Evolutionary conservation across 1,284 basidiomycete genomes (phyloP).

Genomic region (Cutaneotrichosporon dermatis): DNA sequence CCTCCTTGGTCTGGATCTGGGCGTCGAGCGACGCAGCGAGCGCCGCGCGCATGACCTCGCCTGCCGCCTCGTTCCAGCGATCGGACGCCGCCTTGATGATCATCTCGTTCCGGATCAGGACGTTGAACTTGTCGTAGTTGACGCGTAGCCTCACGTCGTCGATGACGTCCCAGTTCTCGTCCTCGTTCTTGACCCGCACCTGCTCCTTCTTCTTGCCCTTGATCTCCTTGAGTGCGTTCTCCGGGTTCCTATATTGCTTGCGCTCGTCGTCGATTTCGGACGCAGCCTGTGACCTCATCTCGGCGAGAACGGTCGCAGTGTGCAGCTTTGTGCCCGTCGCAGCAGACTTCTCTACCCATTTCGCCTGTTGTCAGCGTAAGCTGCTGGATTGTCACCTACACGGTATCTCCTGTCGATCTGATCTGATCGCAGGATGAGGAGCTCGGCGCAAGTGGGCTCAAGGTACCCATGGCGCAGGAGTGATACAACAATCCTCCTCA

Average conservation of each 20-base stretch:
- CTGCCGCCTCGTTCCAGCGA: constrained; percentile 70
- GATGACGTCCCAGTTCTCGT: constrained; percentile 11
- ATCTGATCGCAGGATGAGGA: constrained; percentile 30
- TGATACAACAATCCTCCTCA: constrained; percentile 6
- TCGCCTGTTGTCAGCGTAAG: constrained; percentile 17
- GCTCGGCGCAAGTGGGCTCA: constrained; percentile 29
- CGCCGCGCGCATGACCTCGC: constrained; percentile 64
- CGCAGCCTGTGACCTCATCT: constrained; percentile 17
- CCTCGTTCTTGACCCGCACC: constrained; percentile 11
- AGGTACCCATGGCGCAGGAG: constrained; percentile 30
- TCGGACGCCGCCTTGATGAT: constrained; percentile 69
- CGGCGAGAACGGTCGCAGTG: constrained; percentile 44
- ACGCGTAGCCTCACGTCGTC: constrained; percentile 50
- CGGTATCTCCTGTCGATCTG: constrained; percentile 28
- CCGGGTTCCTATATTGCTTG: constrained; percentile 32
- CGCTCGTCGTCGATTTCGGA: constrained; percentile 23
- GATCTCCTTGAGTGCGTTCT: constrained; percentile 24
- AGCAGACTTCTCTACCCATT: constrained; percentile 21
- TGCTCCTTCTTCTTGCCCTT: constrained; percentile 16
- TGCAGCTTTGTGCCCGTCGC: constrained; percentile 39
- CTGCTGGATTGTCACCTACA: constrained; percentile 14
- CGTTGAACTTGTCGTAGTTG: constrained; percentile 81
- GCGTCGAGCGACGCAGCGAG: constrained; percentile 65
- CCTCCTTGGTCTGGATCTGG: constrained; percentile 49
- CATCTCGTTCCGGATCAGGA: constrained; percentile 81